Base-by-base conservation (phyloP, 2,329 filamentous ascomycete species). In the Fusarium torulosum region DNA sequence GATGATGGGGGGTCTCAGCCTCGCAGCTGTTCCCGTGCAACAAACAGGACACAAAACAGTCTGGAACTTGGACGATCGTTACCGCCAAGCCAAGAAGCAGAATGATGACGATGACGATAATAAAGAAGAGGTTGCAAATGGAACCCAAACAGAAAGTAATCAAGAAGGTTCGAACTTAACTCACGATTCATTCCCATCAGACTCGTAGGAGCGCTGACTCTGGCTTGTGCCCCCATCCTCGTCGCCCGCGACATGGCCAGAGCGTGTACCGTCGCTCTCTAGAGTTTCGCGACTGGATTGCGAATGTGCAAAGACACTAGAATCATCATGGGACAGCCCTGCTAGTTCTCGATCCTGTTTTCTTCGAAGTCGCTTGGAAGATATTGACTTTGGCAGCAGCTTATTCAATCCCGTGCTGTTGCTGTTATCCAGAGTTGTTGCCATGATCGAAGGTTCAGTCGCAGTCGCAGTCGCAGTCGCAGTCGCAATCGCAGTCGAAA, bases 321-420 rank as follows among this genome's bases (percentile, higher is more conserved):
- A 51, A 61, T 70, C 64, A 50, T 66, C 72, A 57, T 71, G 64
- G 35, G 59, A 68, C 53, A 65, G 72, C 56, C 74, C 70, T 42
- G 72, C 71, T 13, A 67, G 53, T 77, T 82, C 70, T 76, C 77
- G 66, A 15, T 82, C 81, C 54, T 83, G 80, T 75, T 81, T 84
- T 76, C 80, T 83, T 57, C 80, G 80, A 46, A 83, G 81, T 45
- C 84, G 82, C 72, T 83, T 85, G 46, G 80, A 79, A 27, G 79
- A 77, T 53, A 88, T 80, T 37, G 81, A 79, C 72, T 84, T 86
- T 51, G 85, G 81, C 35, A 89, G 76, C 29, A 88, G 79, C 76
- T 86, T 88, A 58, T 79, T 81, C 42, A 86, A 76, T 14, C 79
- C 78, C 64, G 75, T 79, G 66, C 61, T 72, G 56, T 61, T 67